phyloP scores from a whole-genome alignment of 2,329 filamentous ascomycete genomes.

The Diaporthe batatas region DNA sequence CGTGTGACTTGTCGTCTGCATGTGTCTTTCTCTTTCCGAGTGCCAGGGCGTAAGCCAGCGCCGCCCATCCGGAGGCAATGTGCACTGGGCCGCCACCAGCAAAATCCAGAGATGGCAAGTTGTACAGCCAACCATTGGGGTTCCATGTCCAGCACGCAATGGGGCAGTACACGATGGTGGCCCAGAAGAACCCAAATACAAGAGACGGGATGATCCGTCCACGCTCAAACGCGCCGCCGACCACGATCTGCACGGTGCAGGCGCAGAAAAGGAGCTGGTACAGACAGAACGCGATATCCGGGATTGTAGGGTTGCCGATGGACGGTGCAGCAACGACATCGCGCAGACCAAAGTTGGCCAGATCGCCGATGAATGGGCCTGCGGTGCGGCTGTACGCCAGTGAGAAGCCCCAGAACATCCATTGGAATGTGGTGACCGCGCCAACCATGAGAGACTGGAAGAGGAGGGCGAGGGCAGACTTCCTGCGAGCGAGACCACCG shows the following conservation, averaged over 20 bases:
- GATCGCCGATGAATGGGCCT: slow-evolving; percentile 72
- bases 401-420: slow-evolving; percentile 75
- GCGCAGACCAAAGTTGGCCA: slow-evolving; percentile 72
- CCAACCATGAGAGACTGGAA: slow-evolving; percentile 73
- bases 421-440: slow-evolving; percentile 67
- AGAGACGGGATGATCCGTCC: slow-evolving; percentile 68
- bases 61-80: slow-evolving; percentile 73
- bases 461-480: slow-evolving; percentile 71
- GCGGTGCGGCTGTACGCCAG: slow-evolving; percentile 72
- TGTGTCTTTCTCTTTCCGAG: slow-evolving; percentile 69
- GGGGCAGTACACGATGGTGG: slow-evolving; percentile 74
- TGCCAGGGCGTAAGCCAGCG: slow-evolving; percentile 73
- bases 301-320: slow-evolving; percentile 67
- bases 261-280: slow-evolving; percentile 75
- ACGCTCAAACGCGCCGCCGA: slow-evolving; percentile 70
- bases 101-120: slow-evolving; percentile 71
- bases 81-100: slow-evolving; percentile 75
- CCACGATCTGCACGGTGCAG: slow-evolving; percentile 73
- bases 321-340: slow-evolving; percentile 72
- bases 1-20: slow-evolving; percentile 60
- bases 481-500: slow-evolving; percentile 72
- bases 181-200: slow-evolving; percentile 69
- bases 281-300: slow-evolving; percentile 75
- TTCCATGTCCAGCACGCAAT: slow-evolving; percentile 79
- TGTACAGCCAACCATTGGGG: slow-evolving; percentile 73